A percentile compares a stretch with the other conserved stretches of the same genome.
These are phyloP conservation scores for Viola pubescens DNA, from an alignment of 441 rosid species.

Conservation along the genomic window DNA sequence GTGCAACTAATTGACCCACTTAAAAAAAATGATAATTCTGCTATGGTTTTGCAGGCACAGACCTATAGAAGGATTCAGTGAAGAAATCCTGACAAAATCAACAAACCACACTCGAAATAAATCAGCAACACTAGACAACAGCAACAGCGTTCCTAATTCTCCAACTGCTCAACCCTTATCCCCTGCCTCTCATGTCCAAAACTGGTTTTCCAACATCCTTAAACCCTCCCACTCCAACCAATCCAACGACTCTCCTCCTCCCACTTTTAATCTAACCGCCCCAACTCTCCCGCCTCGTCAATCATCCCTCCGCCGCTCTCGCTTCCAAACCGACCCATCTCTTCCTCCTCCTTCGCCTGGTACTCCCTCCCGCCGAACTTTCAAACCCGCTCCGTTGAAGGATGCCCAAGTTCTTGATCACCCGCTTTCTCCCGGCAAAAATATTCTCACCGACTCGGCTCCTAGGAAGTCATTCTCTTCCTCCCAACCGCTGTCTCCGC, in stretches of 20 bases:
- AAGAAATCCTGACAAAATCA: constrained; percentile 44
- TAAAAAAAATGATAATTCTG: no score
- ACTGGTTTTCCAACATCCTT: constrained; percentile 38
- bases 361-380: constrained; percentile 27
- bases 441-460: constrained; percentile 26
- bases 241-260: constrained; percentile 9
- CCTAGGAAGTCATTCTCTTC: constrained; percentile 37
- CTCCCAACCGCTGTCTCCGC: constrained; percentile 37
- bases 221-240: constrained; percentile 16
- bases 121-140: constrained; percentile 26
- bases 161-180: constrained; percentile 23
- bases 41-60: constrained; percentile 30
- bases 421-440: constrained; percentile 45
- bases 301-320: constrained; percentile 33
- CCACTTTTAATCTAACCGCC: constrained; percentile 14
- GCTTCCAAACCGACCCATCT: constrained; percentile 32
- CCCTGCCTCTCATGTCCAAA: constrained; percentile 30
- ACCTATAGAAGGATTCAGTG: constrained; percentile 40
- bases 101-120: constrained; percentile 37
- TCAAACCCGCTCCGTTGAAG: constrained; percentile 25
- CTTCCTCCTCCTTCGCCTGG: constrained; percentile 19
- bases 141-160: constrained; percentile 15
- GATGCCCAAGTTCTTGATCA: constrained; percentile 8
- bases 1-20: no score
- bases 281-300: constrained; percentile 31